A percentile compares a stretch with the other conserved stretches of the same genome.
phyloP scores from a whole-genome alignment of 2,329 filamentous ascomycete genomes.

The Monosporascus sp. region DNA sequence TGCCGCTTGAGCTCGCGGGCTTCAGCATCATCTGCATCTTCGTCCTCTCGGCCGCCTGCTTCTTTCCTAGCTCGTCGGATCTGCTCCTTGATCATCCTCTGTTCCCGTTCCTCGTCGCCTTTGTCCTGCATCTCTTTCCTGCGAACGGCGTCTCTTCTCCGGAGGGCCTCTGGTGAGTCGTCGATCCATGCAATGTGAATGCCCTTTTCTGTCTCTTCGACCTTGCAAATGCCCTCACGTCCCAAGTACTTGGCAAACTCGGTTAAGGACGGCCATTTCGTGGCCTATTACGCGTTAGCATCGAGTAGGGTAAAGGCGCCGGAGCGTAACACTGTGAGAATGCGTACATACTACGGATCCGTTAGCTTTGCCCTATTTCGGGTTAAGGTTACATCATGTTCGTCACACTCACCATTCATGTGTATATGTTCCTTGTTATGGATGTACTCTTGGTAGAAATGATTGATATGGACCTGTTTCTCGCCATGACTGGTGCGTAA shows the following conservation, averaged over 20 bases:
- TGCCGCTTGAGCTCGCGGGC: constrained; percentile 50
- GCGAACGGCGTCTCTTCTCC: constrained; percentile 72
- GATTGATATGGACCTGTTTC: constrained; percentile 83
- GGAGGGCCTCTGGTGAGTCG: constrained; percentile 78
- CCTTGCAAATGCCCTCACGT: constrained; percentile 78
- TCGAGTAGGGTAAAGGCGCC: too few relatives aligned
- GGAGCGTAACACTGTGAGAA: not conserved
- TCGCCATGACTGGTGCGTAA: constrained; percentile 83
- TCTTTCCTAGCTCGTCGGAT: constrained; percentile 67
- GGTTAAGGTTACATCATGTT: not conserved
- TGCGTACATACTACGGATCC: not conserved
- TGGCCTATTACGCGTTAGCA: constrained; percentile 40
- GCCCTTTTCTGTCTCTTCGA: constrained; percentile 85
- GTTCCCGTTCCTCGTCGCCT: constrained; percentile 85
- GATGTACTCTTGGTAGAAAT: constrained; percentile 95
- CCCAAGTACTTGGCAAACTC: constrained; percentile 88
- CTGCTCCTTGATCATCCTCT: constrained; percentile 76
- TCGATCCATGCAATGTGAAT: constrained; percentile 88
- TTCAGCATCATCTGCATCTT: constrained; percentile 34
- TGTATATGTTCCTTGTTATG: constrained; percentile 82
- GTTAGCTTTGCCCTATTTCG: not conserved
- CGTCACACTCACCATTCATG: constrained; percentile 57
- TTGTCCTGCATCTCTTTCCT: constrained; percentile 83
- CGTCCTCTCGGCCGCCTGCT: constrained; percentile 35
- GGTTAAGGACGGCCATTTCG: constrained; percentile 79